Evolutionary conservation across 768 basidiomycete species (phyloP), one percentile per base, ranked within the genome.

Genomic region (Boletus eberwhitei): DNA sequence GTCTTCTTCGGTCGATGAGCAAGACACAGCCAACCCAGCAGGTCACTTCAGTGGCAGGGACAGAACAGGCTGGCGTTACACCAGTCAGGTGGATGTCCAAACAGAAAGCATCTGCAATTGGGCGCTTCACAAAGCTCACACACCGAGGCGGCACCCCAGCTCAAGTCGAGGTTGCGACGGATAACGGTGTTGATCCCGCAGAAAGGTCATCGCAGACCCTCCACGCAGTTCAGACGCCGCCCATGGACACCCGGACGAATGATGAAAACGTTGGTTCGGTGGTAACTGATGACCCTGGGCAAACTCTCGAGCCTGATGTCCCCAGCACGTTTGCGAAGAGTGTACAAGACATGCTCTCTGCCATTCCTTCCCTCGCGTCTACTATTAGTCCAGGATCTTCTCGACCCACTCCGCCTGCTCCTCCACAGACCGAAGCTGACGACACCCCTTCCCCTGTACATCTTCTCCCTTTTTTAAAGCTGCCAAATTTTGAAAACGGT

Each of bases 401-500:
- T 40, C 61, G n/a, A 6, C 35, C 62, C n/a, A 45, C 64, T 37
- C 53, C 54, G 1, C 34, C 61, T 48, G 42, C 47, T 26, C 35
- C 56, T n/a, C 52, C 55, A 36, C 56, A 54, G 13, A 53, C 36
- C 17, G 55, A 58, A 31, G 37, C 39, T 6, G 53, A 58, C 21
- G 52, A 56, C 35, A 32, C 50, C 16, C 49, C 61, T 17, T 48
- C 52, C 47, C 50, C 59, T 24, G 50, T 52, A 3, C 72, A 75
- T 47, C 71, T 83, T 34, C 71, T 83, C 41, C 68, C 75, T 32
- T 72, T 81, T 54, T 71, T 88, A 31, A 80, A 81, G 14, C 81
- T 83, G 1, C 77, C 85, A 53, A 71, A 75, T n/a, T 67, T 82
- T n/a, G 87, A 88, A 84, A 85, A 83, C 49, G 81, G 85, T 11